These are phyloP conservation scores for Trametes cingulata DNA, from an alignment of 768 basidiomycete genomes.

Conservation along the genomic window DNA sequence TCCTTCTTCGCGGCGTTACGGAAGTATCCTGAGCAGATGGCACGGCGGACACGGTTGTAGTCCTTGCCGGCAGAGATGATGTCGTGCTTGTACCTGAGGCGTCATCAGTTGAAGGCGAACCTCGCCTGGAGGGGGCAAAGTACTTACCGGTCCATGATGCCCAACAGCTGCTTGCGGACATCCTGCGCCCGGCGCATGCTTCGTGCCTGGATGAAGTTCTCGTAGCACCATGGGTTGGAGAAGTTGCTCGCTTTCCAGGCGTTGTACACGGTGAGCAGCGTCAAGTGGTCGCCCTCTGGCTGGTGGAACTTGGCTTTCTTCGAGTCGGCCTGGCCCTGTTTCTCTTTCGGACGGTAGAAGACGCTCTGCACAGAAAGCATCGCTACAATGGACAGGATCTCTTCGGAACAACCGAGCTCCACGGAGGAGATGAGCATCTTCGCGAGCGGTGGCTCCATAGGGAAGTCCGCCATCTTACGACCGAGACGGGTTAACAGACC, in stretches of 20 bases:
- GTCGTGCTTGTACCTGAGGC: conserved; percentile 89
- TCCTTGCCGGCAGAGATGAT: conserved; percentile 91
- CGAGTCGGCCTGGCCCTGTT: conserved; percentile 98
- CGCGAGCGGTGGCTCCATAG: conserved; percentile 93
- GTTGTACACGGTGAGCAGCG: conserved; percentile 92
- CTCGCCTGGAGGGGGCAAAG: not conserved
- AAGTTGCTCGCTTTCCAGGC: conserved; percentile 98
- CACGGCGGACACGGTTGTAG: conserved; percentile 89
- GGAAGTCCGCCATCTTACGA: conserved; percentile 99
- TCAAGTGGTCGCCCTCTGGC: conserved; percentile 95
- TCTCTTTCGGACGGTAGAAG: conserved; percentile 99
- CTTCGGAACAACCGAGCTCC: conserved; percentile 96
- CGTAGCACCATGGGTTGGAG: conserved; percentile 98
- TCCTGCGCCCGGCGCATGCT: conserved; percentile 98
- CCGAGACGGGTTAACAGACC: conserved; percentile 92
- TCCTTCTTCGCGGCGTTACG: conserved; percentile 98
- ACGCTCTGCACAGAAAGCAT: conserved; percentile 97
- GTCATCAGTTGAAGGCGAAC: too few species aligned
- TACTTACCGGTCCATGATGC: conserved; percentile 95
- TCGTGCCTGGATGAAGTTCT: conserved; percentile 97
- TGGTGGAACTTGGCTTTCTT: conserved; percentile 99
- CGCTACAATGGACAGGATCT: conserved; percentile 94
- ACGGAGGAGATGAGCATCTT: conserved; percentile 99
- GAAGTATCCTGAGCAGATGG: conserved; percentile 98
- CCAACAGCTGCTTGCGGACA: conserved; percentile 94